Base-by-base conservation (phyloP, 148 eudicot species). In the Silene latifolia region DNA sequence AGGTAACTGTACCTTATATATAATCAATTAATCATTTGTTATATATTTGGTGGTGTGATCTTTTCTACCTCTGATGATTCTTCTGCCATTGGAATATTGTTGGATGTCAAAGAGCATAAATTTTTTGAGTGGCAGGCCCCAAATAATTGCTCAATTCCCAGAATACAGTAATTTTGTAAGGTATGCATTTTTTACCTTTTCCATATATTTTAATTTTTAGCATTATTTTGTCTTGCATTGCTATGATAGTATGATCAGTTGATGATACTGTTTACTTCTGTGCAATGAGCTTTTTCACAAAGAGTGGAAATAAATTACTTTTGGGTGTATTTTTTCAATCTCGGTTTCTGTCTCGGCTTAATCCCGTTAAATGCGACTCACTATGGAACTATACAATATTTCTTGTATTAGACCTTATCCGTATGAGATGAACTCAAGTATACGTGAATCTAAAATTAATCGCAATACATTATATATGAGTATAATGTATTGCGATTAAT, bases 121-220 rank as follows among this genome's bases (percentile, higher is more conserved):
- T 79, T 46, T 67, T 69, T 47, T 4, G 12, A 46, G 48, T 25
- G 76, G 83, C 79, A 80, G 80, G 79, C 27, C 47, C 65, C 76
- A 58, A 76, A 51, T 57, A 74, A 75, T 57, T 59, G 79, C 73
- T 76, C 67, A 72, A 76, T 80, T 76, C 73, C 75, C 79, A 72
- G 80, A 42, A 80, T 73, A 72, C 80, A 80, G 58, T 76, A 32
- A 39, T 39, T 5, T 46, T 65, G 12, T 65, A 65, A 65, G 69
- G 69, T 65, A 65, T 65, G 42, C 3, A 27, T 27, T 15, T 15
- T 65, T 65, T 18, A 35, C 13, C 17, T 8, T 60, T n/a, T 8
- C 0, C 23, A 23, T 23, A 10, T 21, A 9, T 27, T 27, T 27
- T 27, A 1, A 27, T 27, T 27, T 3, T 27, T 27, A 27, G 29